Base-by-base conservation (phyloP, 2,329 filamentous ascomycete genomes). In the Myrmaecium sp. region DNA sequence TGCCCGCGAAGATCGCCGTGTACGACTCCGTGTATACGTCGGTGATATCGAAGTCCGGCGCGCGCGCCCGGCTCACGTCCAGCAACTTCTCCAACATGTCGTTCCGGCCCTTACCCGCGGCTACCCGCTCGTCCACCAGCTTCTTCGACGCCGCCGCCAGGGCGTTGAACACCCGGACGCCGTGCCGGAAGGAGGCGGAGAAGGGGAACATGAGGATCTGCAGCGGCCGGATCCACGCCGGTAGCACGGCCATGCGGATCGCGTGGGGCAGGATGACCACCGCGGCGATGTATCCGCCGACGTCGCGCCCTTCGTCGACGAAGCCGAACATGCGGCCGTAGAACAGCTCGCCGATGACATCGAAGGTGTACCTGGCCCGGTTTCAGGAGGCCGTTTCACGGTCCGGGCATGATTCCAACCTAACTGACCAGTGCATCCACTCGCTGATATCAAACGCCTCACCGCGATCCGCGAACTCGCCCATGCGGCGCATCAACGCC, bases 241-340 rank as follows among this genome's bases (percentile, higher is more conserved):
- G 24, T 13, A 26, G 24, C 10, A 26, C 24, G 12, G 15, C 24
- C 15, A 26, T 8, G 8, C 24, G 24, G 24, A 26, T 26, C 5
- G 24, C 24, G 8, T 26, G 24, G 11, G 24, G 24, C 19, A 26
- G 24, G 5, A 26, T 26, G 15, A 26, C 45, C 0, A 55, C 36
- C 1, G 54, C 42, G 8, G 44, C 34, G 9, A 60, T 50, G 25
- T 47, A 54, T 5, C 44, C 44, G 14, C 49, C 46, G 28, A 54
- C 37, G 31, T 62, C 57, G 2, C 35, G 29, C 2, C 48, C 43
- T 5, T 43, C 35, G 14, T 57, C 38, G 26, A 60, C 40, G 34
- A 58, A 60, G 3, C 57, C 55, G 27, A 58, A 54, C 27, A 46
- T 45, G 6, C 43, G 41, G 12, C 55, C 49, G 23, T 57, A 60